Evolutionary conservation across 2,329 filamentous ascomycete species (phyloP).

Genomic region (Ophiocordyceps camponoti-rufipedis): DNA sequence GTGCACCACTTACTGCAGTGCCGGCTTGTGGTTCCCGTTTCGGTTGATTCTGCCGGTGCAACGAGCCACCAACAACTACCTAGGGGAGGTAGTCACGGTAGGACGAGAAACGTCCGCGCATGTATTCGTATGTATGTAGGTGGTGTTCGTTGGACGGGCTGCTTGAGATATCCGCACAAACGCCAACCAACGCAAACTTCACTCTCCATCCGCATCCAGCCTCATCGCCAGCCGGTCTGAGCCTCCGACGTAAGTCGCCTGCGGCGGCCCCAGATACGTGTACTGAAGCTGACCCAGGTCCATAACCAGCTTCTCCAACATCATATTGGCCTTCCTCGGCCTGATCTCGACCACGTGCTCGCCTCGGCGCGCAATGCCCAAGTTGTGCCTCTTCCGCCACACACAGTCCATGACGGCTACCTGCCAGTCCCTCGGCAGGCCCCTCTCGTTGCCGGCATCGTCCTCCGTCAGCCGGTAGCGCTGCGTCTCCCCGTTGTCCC

Average conservation of each 20-base stretch:
- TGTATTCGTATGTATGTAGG: no score
- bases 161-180: background rate
- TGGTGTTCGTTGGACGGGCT: no score
- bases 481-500: constrained; percentile 20
- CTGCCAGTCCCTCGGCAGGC: constrained; percentile 28
- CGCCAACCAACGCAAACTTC: background rate
- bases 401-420: constrained; percentile 28
- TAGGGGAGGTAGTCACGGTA: no score
- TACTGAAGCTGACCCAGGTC: constrained; percentile 13
- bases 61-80: no score
- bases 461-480: constrained; percentile 13
- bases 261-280: constrained; percentile 17
- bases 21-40: no score
- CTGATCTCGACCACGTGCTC: constrained; percentile 12
- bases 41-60: no score
- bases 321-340: constrained; percentile 14
- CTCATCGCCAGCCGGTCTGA: constrained; percentile 2
- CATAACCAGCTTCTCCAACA: constrained; percentile 18
- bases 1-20: background rate
- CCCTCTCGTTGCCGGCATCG: constrained; percentile 10
- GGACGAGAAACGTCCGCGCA: no score
- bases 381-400: constrained; percentile 23
- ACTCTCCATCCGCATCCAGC: background rate
- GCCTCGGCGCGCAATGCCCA: constrained; percentile 8
- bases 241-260: constrained; percentile 7